These are phyloP conservation scores for Hypocreales sp. DNA, from an alignment of 2,329 filamentous ascomycete genomes.

Conservation along the genomic window DNA sequence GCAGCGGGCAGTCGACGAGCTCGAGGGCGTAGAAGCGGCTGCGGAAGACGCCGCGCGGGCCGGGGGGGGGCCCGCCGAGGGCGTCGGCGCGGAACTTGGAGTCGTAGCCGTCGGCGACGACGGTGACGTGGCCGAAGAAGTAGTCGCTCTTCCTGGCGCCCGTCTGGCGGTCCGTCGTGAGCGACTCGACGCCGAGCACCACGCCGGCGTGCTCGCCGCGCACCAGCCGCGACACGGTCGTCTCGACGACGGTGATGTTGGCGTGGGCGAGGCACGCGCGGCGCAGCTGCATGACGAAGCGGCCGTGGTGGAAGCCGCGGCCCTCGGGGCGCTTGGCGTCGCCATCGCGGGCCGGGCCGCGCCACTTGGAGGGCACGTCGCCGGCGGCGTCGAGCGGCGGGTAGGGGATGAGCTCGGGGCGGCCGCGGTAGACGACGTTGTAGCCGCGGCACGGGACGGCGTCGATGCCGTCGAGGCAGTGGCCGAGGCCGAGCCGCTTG, in stretches of 20 bases:
- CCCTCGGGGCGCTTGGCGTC: slow-evolving; percentile 42
- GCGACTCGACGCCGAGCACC: slow-evolving; percentile 69
- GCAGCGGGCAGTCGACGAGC: slow-evolving; percentile 72
- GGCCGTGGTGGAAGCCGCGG: slow-evolving; percentile 80
- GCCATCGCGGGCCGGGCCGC: slow-evolving; percentile 16
- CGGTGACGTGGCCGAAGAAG: slow-evolving; percentile 80
- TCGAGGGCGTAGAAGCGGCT: slow-evolving; percentile 92
- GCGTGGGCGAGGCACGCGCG: slow-evolving; percentile 56
- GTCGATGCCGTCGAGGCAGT: slow-evolving; percentile 83
- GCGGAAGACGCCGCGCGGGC: slow-evolving; percentile 55
- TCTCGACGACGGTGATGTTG: slow-evolving; percentile 86
- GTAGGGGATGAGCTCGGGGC: slow-evolving; percentile 64
- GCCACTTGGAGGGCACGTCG: slow-evolving; percentile 20
- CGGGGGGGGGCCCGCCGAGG: slow-evolving; percentile 30
- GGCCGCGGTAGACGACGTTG: slow-evolving; percentile 68
- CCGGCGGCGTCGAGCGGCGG: slow-evolving; percentile 42
- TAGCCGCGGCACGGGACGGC: slow-evolving; percentile 72
- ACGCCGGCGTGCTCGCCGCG: slow-evolving; percentile 52
- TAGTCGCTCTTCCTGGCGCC: slow-evolving; percentile 47
- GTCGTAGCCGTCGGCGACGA: slow-evolving; percentile 83
- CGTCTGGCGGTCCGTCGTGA: slow-evolving; percentile 43
- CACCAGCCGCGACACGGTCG: slow-evolving; percentile 65
- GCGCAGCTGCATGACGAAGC: slow-evolving; percentile 75
- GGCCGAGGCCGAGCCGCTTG: slow-evolving; percentile 60
- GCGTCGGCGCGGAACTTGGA: slow-evolving; percentile 81